phyloP scores from a whole-genome alignment of 2,329 filamentous ascomycete species.

The Thielaviopsis musarum region DNA sequence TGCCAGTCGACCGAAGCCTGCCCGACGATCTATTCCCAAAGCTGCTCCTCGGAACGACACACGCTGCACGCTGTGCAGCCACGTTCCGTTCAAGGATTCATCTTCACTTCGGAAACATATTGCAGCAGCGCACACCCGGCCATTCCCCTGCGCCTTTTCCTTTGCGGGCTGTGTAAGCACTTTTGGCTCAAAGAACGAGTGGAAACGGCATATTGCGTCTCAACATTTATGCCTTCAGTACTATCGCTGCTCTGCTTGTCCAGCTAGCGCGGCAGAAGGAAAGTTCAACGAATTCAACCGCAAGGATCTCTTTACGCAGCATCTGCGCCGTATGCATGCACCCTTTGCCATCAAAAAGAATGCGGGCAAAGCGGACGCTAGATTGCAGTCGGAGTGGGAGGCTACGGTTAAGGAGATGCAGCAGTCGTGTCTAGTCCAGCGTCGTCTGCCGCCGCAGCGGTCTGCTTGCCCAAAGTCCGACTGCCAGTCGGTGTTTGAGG shows the following conservation, averaged over 20 bases:
- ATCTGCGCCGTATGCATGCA: conserved; percentile 84
- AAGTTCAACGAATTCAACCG: conserved; percentile 68
- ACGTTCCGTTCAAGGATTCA: conserved; percentile 49
- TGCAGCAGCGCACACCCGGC: conserved; percentile 50
- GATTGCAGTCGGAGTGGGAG: conserved; percentile 46
- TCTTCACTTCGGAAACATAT: conserved; percentile 51
- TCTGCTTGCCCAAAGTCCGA: conserved; percentile 57
- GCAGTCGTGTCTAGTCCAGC: conserved; percentile 51
- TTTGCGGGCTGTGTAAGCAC: conserved; percentile 69
- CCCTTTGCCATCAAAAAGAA: conserved; percentile 46
- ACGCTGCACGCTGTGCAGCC: conserved; percentile 42
- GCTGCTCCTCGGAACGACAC: conserved; percentile 40
- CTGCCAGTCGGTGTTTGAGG: conserved; percentile 55
- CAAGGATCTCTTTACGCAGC: conserved; percentile 90
- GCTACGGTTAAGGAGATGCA: conserved; percentile 53
- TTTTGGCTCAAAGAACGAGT: conserved; percentile 91
- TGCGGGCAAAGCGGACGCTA: conserved; percentile 39
- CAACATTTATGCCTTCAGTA: conserved; percentile 64
- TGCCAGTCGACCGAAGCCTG: conserved; percentile 22
- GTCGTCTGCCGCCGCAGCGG: conserved; percentile 51
- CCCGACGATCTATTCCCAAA: conserved; percentile 30
- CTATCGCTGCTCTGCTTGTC: conserved; percentile 47
- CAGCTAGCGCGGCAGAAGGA: conserved; percentile 34
- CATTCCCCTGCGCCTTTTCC: conserved; percentile 74
- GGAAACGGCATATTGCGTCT: conserved; percentile 86